Evolutionary conservation across 371 early-diverging fungal species (phyloP).

Genomic region (Mortierella sp.): DNA sequence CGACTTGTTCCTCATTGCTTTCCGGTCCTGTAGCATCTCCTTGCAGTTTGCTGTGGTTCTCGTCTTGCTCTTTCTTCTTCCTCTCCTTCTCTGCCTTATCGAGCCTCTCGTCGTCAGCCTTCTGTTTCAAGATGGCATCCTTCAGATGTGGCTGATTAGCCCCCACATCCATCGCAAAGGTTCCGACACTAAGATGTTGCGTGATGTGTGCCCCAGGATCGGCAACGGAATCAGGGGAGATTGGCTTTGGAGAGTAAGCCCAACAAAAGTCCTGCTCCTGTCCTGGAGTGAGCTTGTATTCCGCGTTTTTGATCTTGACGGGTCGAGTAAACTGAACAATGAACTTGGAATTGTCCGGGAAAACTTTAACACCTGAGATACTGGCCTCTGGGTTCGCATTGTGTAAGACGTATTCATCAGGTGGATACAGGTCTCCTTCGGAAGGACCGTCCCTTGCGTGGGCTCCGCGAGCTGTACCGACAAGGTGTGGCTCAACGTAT

Average conservation of each 20-base stretch:
- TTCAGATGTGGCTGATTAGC: constrained; percentile 40
- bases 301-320: constrained; percentile 17
- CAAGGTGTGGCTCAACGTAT: constrained; percentile 37
- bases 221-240: constrained; percentile 28
- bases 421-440: constrained; percentile 23
- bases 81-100: constrained; percentile 18
- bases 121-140: constrained; percentile 17
- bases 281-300: constrained; percentile 32
- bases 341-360: constrained; percentile 14
- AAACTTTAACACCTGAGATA: constrained; percentile 1
- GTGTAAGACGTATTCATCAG: constrained; percentile 38
- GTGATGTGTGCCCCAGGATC: constrained; percentile 44
- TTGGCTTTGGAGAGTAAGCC: constrained; percentile 45
- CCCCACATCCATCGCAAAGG: constrained; percentile 49
- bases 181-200: constrained; percentile 39
- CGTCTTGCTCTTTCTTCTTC: constrained; percentile 17
- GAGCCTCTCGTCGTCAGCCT: constrained; percentile 8
- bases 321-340: constrained; percentile 52
- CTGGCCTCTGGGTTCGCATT: constrained; percentile 14
- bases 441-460: not conserved
- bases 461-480: constrained; percentile 10
- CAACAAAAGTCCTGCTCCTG: constrained; percentile 47
- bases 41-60: constrained; percentile 6
- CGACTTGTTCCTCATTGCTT: too few species aligned
- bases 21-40: too few species aligned